Evolutionary conservation across 306 rosid species (phyloP), one percentile per base, ranked within the genome.

Genomic region (Alnus rubra): DNA sequence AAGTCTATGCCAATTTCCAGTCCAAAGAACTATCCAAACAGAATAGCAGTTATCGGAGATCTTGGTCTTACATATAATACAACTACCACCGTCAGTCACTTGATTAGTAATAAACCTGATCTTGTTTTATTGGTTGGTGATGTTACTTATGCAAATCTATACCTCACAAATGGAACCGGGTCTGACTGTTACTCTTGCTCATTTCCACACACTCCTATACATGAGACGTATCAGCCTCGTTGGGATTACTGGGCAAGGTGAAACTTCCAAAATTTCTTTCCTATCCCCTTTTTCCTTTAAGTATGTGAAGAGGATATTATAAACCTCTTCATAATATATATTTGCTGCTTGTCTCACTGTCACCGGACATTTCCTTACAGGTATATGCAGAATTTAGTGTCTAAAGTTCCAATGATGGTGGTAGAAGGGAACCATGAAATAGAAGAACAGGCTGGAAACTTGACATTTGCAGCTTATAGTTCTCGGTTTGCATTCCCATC

Each of bases 231-330:
- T 86, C 98, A 90, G 84, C 98, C 97, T 89, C 85, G 93, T 68
- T 93, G 97, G 98, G 98, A 90, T 85, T 86, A 90, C 75, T 93
- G 97, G 98, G 98, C 95, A 84, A 93, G 98, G 98, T 93, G 69
- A 76, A 19, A 18, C 49, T 48, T 31, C 31, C 8, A 4, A 9
- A 11, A 1, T 39, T 42, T 18, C 39, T 67, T 65, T 65, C 37
- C 4, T 39, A 6, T 65, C 71, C 49, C 39, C 15, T 4, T 9
- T 65, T 16, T 39, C 7, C 51, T 68, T n/a, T 9, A 39, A 39
- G 19, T 44, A 68, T 16, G 33, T 68, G 50, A 42, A 68, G 7
- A 3, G 30, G 72, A 42, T 68, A 39, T 7, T 68, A 44, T 16
- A 37, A 18, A 18, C 33, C 48, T 78, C 52, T 33, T 64, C 78